Base-by-base conservation (phyloP, 2,329 filamentous ascomycete genomes). In the Paecilomyces sp. region DNA sequence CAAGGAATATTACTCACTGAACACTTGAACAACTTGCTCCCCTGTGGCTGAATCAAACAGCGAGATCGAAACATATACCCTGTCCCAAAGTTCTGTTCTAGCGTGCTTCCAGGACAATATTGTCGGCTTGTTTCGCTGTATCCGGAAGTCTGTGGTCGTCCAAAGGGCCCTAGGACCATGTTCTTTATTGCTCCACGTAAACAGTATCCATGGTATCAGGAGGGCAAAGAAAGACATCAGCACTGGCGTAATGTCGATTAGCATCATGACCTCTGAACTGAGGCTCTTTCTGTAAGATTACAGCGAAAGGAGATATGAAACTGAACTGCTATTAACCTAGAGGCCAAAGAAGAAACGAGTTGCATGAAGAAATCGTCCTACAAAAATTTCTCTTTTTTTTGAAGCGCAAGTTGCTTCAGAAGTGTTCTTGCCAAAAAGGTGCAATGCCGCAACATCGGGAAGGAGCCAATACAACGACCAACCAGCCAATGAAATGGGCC, bases 171-270 rank as follows among this genome's bases (percentile, higher is more conserved):
- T 57, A 22, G 56, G 24, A 28, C 34, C 18, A 25, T 47, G 57
- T 54, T 61, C 50, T 22, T 55, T 30, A 55, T 33, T 54, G 30
- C 54, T 50, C 54, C 33, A 34, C 58, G 50, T 30, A 52, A 31
- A 34, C 4, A 52, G 11, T 52, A 59, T 25, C 33, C 50, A 18
- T 22, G 54, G 22, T 54, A 47, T 18, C 22, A 56, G 9, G 57
- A 61, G 47, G 15, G 41, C 41, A 8, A 9, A 18, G 9, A 18
- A 47, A n/a, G 41, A 47, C 41, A 47, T 47, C n/a, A 18, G 2
- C 41, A 47, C 41, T 15, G 41, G 41, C 5, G 5, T 18, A n/a
- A 18, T 7, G 41, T 47, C 41, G 6, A 47, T 8, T 18, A 47
- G 13, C 41, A 47, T 47, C 41, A n/a, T 47, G 41, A 15, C 41